Evolutionary conservation across 2,329 filamentous ascomycete genomes (phyloP).

Genomic region (Exserohilum rostratum): DNA sequence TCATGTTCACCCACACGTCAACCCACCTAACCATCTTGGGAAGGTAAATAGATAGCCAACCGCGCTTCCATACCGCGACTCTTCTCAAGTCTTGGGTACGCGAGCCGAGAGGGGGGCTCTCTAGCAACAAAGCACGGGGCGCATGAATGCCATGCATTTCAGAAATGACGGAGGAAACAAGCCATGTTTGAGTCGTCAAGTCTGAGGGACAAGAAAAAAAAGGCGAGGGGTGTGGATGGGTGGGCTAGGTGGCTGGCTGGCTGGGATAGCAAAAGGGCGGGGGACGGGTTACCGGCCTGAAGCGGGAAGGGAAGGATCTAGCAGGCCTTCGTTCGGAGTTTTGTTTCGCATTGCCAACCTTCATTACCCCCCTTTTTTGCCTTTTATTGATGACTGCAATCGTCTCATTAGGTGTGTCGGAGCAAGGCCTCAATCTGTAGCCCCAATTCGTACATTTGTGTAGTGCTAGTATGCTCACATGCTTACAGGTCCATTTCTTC

Average conservation of each 20-base stretch:
- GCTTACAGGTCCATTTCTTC: conserved; percentile 36
- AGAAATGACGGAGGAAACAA: background rate
- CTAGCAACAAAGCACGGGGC: too few species aligned
- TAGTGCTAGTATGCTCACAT: background rate
- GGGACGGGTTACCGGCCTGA: conserved; percentile 18
- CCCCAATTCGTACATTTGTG: background rate
- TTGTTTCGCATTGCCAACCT: conserved; percentile 4
- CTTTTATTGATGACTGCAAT: background rate
- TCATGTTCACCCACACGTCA: conserved; percentile 1
- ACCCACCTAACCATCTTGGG: conserved; percentile 12
- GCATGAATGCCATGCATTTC: background rate
- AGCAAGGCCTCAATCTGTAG: too few species aligned
- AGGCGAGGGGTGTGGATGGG: background rate
- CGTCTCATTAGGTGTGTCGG: background rate
- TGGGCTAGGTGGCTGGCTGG: too few species aligned
- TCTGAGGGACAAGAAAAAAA: background rate
- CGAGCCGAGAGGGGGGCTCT: too few species aligned
- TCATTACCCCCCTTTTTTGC: background rate
- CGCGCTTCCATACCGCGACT: too few species aligned
- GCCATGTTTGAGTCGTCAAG: background rate
- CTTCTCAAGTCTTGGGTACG: too few species aligned
- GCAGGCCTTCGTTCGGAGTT: conserved; percentile 16
- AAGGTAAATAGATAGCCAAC: conserved; percentile 20
- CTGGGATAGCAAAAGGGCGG: background rate
- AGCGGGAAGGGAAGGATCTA: conserved; percentile 25